A percentile compares a stretch with the other conserved stretches of the same genome.
Evolutionary conservation across 1,284 basidiomycete species (phyloP).

Genomic region (Ustilago crameri): DNA sequence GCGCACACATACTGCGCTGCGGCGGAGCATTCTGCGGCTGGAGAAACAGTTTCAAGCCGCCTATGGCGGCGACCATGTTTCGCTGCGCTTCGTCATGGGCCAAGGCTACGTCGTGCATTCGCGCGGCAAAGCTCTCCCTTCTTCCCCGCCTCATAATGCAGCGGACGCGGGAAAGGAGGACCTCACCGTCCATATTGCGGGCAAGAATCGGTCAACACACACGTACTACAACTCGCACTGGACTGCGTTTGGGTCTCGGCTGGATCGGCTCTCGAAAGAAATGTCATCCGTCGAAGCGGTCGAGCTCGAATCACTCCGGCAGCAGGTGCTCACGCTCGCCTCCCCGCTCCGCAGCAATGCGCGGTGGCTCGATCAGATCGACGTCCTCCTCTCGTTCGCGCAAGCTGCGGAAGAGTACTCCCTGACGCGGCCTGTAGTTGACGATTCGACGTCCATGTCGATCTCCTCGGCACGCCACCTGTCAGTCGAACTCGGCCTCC

Average conservation of each 20-base stretch:
- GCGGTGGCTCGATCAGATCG: conserved; percentile 85
- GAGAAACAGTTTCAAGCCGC: conserved; percentile 38
- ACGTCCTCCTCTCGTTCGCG: conserved; percentile 84
- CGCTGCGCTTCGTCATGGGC: conserved; percentile 55
- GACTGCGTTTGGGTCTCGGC: conserved; percentile 47
- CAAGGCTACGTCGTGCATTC: conserved; percentile 66
- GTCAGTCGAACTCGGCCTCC: conserved; percentile 87
- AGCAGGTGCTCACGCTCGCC: conserved; percentile 31
- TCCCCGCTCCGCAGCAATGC: conserved; percentile 76
- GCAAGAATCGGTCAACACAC: conserved; percentile 53
- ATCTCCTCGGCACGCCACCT: conserved; percentile 88
- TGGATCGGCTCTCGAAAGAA: conserved; percentile 43
- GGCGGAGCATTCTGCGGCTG: conserved; percentile 39
- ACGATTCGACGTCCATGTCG: conserved; percentile 72
- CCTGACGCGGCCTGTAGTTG: conserved; percentile 79
- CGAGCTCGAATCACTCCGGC: conserved; percentile 56
- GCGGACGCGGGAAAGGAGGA: conserved; percentile 9
- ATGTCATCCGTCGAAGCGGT: conserved; percentile 45
- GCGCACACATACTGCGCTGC: conserved; percentile 37
- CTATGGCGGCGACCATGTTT: conserved; percentile 36
- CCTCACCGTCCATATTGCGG: conserved; percentile 47
- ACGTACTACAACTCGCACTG: conserved; percentile 59
- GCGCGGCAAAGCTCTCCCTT: conserved; percentile 24
- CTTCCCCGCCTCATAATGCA: conserved; percentile 4
- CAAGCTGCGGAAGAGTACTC: conserved; percentile 82